Percentiles rank a stretch among this genome's conserved stretches.
phyloP scores from a whole-genome alignment of 1,139 yeast genomes.

The Kazachstania sp. region DNA sequence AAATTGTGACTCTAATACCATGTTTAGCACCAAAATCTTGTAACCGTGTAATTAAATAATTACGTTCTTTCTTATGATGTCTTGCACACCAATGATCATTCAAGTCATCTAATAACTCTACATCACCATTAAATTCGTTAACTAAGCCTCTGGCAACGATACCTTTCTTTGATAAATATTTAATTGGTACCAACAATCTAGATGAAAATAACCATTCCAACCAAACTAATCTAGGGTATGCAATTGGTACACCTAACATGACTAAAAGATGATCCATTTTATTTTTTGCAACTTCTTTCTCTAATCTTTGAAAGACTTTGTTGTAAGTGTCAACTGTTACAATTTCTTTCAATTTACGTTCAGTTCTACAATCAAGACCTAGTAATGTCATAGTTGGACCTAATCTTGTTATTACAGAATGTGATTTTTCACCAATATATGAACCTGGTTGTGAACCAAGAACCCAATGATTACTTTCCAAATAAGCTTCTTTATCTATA shows the following conservation, averaged over 20 bases:
- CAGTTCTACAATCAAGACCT: slow-evolving; percentile 91
- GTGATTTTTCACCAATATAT: slow-evolving; percentile 53
- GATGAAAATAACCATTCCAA: slow-evolving; percentile 67
- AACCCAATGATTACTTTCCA: slow-evolving; percentile 51
- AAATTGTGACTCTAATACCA: slow-evolving; percentile 68
- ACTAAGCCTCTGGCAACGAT: slow-evolving; percentile 60
- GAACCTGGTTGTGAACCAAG: slow-evolving; percentile 49
- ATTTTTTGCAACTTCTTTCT: slow-evolving; percentile 42
- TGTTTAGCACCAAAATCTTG: slow-evolving; percentile 54
- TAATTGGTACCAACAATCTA: slow-evolving; percentile 52
- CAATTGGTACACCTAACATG: slow-evolving; percentile 88
- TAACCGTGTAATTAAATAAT: slow-evolving; percentile 46
- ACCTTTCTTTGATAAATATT: slow-evolving; percentile 61
- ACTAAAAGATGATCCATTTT: slow-evolving; percentile 67
- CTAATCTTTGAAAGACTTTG: slow-evolving; percentile 49
- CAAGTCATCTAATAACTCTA: slow-evolving; percentile 84
- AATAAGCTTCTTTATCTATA: slow-evolving; percentile 22
- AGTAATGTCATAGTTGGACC: slow-evolving; percentile 65
- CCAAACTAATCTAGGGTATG: slow-evolving; percentile 90
- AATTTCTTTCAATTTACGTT: slow-evolving; percentile 57
- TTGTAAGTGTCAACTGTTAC: slow-evolving; percentile 51
- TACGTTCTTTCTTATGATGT: slow-evolving; percentile 73
- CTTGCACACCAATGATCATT: slow-evolving; percentile 95
- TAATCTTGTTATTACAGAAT: slow-evolving; percentile 61
- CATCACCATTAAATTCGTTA: slow-evolving; percentile 84